Evolutionary conservation across 1,284 basidiomycete genomes (phyloP).

Genomic region (Coriolopsis trogii): DNA sequence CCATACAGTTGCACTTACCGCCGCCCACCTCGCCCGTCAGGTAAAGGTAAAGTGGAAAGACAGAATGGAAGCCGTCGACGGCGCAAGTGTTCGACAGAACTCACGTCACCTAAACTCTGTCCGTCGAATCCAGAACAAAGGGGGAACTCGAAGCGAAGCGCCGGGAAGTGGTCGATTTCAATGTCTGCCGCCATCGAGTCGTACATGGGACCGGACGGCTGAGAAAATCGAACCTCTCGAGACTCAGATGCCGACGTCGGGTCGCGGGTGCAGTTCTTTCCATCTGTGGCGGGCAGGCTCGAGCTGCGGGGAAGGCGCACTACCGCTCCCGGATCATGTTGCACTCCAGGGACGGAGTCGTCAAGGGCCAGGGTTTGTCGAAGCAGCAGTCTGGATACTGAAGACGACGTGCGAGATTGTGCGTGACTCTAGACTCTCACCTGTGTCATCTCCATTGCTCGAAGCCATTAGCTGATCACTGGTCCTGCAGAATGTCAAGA

Average conservation of each 20-base stretch:
- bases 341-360: constrained; percentile 16
- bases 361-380: too few species aligned
- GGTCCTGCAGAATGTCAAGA: too few species aligned
- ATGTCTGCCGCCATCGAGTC: neutral
- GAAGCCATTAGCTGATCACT: too few species aligned
- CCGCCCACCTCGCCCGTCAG: too few species aligned
- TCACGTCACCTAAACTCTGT: constrained; percentile 8
- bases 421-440: too few species aligned
- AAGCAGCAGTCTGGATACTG: too few species aligned
- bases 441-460: too few species aligned
- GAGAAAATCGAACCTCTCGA: too few species aligned
- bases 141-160: neutral
- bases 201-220: neutral
- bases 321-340: constrained; percentile 18
- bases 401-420: too few species aligned
- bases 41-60: too few species aligned
- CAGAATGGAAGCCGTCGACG: constrained; percentile 3
- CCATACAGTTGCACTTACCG: too few species aligned
- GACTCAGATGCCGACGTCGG: neutral
- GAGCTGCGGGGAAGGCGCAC: constrained; percentile 8
- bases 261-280: constrained; percentile 11
- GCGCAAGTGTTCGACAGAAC: neutral
- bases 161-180: neutral
- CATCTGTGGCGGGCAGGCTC: too few species aligned
- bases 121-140: constrained; percentile 4